These are phyloP conservation scores for Prunus davidiana DNA, from an alignment of 306 rosid genomes.

Conservation along the genomic window DNA sequence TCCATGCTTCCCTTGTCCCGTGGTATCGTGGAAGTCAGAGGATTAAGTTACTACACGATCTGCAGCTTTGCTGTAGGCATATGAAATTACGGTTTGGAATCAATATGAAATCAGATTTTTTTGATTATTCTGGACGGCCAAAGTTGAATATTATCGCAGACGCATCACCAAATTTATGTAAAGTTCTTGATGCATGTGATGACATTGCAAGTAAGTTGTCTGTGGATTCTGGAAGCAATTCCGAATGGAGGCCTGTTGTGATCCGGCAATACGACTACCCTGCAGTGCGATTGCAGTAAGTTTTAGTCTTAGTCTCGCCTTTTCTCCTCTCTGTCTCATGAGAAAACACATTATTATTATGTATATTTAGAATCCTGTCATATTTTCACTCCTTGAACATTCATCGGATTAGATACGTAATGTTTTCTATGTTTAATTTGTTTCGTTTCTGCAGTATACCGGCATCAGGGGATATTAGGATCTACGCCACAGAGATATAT, in stretches of 20 bases:
- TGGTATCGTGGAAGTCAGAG: conserved; percentile 51
- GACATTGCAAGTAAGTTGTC: conserved; percentile 44
- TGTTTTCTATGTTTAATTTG: conserved; percentile 2
- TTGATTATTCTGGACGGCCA: conserved; percentile 69
- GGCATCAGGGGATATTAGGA: conserved; percentile 44
- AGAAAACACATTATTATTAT: neutral
- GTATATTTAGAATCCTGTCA: no score
- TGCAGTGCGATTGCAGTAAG: conserved; percentile 85
- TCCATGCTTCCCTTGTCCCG: conserved; percentile 53
- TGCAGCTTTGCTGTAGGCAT: conserved; percentile 55
- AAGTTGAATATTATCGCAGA: conserved; percentile 59
- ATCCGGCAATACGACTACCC: conserved; percentile 66
- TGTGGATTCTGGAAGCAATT: conserved; percentile 56
- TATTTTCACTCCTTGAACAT: neutral
- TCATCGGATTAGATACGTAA: neutral
- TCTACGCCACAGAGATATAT: conserved; percentile 79
- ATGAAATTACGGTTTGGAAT: conserved; percentile 87
- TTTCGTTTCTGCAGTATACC: conserved; percentile 55
- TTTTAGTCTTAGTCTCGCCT: conserved; percentile 1
- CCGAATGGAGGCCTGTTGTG: conserved; percentile 82
- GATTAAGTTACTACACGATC: conserved; percentile 62
- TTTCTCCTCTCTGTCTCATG: neutral
- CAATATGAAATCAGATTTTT: conserved; percentile 37
- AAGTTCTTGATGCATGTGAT: conserved; percentile 79
- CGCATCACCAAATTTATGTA: conserved; percentile 57